Evolutionary conservation across 2,329 filamentous ascomycete species (phyloP).

Genomic region (Botrytis paeoniae): DNA sequence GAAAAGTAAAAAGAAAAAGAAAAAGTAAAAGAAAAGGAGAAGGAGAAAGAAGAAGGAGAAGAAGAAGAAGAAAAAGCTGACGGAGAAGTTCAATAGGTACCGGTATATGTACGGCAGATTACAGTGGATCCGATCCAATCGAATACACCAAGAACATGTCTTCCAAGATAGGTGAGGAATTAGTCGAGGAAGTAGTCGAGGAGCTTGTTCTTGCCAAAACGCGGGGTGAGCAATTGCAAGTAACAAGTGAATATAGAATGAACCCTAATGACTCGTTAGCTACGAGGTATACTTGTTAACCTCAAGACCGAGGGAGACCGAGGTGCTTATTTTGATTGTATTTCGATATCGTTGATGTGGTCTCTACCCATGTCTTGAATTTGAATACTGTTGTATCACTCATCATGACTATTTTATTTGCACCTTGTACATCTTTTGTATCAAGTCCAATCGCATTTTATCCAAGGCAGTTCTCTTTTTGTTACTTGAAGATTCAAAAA

Average conservation of each 20-base stretch:
- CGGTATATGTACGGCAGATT: background rate
- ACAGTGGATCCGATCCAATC: background rate
- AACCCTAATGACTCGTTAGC: background rate
- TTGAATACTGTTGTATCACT: background rate
- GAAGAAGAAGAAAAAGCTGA: no score
- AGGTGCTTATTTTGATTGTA: background rate
- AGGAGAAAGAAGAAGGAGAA: background rate
- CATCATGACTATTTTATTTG: background rate
- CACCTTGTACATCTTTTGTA: background rate
- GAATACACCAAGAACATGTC: background rate
- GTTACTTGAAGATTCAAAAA: background rate
- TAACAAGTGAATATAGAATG: background rate
- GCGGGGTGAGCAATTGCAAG: background rate
- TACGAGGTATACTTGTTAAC: background rate
- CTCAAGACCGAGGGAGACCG: background rate
- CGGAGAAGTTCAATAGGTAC: background rate
- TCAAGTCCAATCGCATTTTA: fast-evolving
- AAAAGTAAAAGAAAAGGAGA: background rate
- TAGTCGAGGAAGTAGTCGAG: background rate
- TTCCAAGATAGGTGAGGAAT: background rate
- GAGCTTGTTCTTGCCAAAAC: background rate
- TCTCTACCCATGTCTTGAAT: background rate
- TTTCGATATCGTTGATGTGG: background rate
- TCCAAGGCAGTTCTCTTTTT: no score
- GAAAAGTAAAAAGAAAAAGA: background rate